Conservation (phyloP, 164 flowering plant genomes). For the Tetrastigma voinierianum region DNA sequence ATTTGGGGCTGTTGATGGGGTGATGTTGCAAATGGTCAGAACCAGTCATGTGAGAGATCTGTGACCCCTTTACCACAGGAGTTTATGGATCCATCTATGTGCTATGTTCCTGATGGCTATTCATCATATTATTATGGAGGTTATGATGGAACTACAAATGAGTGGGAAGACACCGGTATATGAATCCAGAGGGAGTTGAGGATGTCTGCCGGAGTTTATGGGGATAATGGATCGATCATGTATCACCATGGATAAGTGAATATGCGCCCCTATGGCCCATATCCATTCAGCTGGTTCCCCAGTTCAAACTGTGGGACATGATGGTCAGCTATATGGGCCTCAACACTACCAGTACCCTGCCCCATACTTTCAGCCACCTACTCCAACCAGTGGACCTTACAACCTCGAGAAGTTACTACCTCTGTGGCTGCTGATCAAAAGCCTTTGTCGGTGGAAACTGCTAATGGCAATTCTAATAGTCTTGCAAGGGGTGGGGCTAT, state of each 20-base stretch:
- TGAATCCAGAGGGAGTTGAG: conserved; percentile 64
- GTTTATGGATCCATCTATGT: conserved; percentile 32
- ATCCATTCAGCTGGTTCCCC: conserved; percentile 65
- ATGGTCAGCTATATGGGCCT: conserved; percentile 75
- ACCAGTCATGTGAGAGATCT: conserved; percentile 41
- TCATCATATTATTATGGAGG: conserved; percentile 42
- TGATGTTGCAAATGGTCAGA: conserved; percentile 41
- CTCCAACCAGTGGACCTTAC: conserved; percentile 40
- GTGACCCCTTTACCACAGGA: conserved; percentile 33
- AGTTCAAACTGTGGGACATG: conserved; percentile 71
- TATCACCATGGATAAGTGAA: conserved; percentile 71
- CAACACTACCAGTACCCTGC: conserved; percentile 78
- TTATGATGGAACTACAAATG: no score
- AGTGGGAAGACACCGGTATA: conserved; percentile 69
- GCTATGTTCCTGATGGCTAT: conserved; percentile 35
- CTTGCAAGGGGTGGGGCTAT: conserved; percentile 31
- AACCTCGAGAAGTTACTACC: conserved; percentile 41
- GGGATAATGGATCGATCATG: conserved; percentile 61
- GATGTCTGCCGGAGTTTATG: conserved; percentile 57
- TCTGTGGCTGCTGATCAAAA: conserved; percentile 49
- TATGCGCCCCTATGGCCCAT: conserved; percentile 73
- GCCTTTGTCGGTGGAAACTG: conserved; percentile 45
- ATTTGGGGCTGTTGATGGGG: no score
- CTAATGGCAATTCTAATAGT: conserved; percentile 39
- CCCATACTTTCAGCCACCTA: conserved; percentile 54